Percentiles rank a stretch among this genome's conserved stretches.
phyloP scores from a whole-genome alignment of 768 basidiomycete genomes.

The Lactarius tabidus region DNA sequence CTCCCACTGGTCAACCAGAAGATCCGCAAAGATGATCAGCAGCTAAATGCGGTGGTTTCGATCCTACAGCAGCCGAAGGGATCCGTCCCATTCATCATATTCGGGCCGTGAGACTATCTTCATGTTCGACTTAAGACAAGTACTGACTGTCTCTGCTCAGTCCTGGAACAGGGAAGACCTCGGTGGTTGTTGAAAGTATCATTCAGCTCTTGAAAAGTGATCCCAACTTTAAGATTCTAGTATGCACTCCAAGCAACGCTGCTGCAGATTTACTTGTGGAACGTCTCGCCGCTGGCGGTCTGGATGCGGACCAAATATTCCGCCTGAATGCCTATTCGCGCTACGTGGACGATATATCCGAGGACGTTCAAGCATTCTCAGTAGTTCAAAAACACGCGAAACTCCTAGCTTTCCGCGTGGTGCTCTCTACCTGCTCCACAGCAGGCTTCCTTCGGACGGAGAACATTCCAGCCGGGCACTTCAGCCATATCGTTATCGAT shows the following conservation, averaged over 20 bases:
- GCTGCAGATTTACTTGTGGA: slow-evolving; percentile 58
- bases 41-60: slow-evolving; percentile 46
- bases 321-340: slow-evolving; percentile 58
- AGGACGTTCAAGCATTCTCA: slow-evolving; percentile 37
- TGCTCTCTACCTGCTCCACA: slow-evolving; percentile 65
- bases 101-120: slow-evolving; percentile 52
- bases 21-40: slow-evolving; percentile 43
- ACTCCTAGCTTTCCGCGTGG: slow-evolving; percentile 44
- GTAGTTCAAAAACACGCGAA: slow-evolving; percentile 33
- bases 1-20: slow-evolving; percentile 25
- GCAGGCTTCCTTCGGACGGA: slow-evolving; percentile 52
- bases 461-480: slow-evolving; percentile 58
- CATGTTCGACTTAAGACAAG: not conserved
- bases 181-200: slow-evolving; percentile 62
- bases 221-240: slow-evolving; percentile 47
- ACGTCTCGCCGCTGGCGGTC: slow-evolving; percentile 33
- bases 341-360: slow-evolving; percentile 35
- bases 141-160: slow-evolving; percentile 30
- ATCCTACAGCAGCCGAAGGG: slow-evolving; percentile 45
- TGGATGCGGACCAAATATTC: slow-evolving; percentile 43
- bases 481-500: slow-evolving; percentile 64
- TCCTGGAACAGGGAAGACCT: slow-evolving; percentile 65
- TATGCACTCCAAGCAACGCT: slow-evolving; percentile 65
- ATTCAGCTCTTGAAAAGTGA: slow-evolving; percentile 46
- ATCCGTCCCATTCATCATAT: slow-evolving; percentile 52